phyloP scores from a whole-genome alignment of 2,329 filamentous ascomycete genomes.

The Massarina eburnea region DNA sequence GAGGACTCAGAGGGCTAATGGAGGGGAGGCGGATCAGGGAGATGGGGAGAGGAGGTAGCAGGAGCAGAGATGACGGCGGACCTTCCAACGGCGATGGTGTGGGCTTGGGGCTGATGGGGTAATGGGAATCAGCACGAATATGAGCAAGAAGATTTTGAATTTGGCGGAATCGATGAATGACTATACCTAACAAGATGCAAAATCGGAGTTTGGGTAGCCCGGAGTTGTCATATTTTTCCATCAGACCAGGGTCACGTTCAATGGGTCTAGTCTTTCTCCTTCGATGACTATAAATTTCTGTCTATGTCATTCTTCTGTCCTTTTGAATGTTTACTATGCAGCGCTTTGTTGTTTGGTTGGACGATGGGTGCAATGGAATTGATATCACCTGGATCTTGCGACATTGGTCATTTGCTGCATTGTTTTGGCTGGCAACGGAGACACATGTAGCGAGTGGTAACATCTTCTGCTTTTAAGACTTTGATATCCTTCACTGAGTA shows the following conservation, averaged over 20 bases:
- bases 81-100: conserved; percentile 27
- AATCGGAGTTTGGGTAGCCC: not conserved
- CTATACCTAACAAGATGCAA: not conserved
- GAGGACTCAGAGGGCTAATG: conserved; percentile 89
- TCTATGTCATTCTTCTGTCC: not conserved
- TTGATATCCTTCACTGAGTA: not conserved
- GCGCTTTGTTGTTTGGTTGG: too few species aligned
- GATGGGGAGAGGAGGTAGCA: conserved; percentile 52
- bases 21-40: conserved; percentile 86
- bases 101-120: conserved; percentile 29
- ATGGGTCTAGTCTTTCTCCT: not conserved
- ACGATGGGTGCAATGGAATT: not conserved
- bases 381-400: not conserved
- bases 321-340: not conserved
- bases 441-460: not conserved
- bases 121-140: not conserved
- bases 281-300: not conserved
- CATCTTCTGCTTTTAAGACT: not conserved
- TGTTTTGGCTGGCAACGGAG: not conserved
- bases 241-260: not conserved
- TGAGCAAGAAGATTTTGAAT: not conserved
- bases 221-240: not conserved
- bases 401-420: not conserved
- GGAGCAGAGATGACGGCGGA: conserved; percentile 31
- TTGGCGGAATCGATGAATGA: not conserved